A percentile compares a stretch with the other conserved stretches of the same genome.
phyloP scores from a whole-genome alignment of 441 rosid genomes.

The Populus hybrid region DNA sequence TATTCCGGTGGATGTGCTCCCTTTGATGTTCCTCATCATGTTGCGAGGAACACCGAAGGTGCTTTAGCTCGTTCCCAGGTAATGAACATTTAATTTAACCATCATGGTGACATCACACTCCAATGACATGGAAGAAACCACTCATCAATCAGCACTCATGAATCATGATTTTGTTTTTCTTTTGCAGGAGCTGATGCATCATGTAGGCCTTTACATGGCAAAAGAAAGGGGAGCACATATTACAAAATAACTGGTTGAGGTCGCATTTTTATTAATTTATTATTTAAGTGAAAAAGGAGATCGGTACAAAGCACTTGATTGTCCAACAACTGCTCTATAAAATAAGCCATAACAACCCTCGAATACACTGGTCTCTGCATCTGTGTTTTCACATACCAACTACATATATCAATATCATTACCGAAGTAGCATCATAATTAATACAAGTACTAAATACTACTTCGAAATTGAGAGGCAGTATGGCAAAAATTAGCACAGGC shows the following conservation, averaged over 20 bases:
- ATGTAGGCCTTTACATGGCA: conserved; percentile 69
- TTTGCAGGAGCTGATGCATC: conserved; percentile 63
- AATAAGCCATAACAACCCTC: not conserved
- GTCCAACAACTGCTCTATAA: not conserved
- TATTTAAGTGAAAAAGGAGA: not conserved
- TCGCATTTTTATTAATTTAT: not conserved
- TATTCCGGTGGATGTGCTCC: conserved; percentile 72
- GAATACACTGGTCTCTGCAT: not conserved
- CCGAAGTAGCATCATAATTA: not conserved
- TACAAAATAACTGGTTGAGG: not conserved
- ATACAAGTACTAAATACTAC: not conserved
- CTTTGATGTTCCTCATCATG: conserved; percentile 51
- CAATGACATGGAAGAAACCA: not conserved
- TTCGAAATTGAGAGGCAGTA: not conserved
- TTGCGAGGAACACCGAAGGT: conserved; percentile 38
- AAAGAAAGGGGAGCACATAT: conserved; percentile 62
- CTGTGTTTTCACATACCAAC: not conserved
- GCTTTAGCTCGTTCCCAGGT: conserved; percentile 80
- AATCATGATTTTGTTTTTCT: not conserved
- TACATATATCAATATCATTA: not conserved
- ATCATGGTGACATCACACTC: not conserved
- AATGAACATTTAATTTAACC: conserved; percentile 2
- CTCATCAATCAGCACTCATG: not conserved
- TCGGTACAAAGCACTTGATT: not conserved
- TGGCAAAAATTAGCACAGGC: not conserved